These are phyloP conservation scores for Dicorynia guianensis DNA, from an alignment of 306 rosid genomes.

Conservation along the genomic window DNA sequence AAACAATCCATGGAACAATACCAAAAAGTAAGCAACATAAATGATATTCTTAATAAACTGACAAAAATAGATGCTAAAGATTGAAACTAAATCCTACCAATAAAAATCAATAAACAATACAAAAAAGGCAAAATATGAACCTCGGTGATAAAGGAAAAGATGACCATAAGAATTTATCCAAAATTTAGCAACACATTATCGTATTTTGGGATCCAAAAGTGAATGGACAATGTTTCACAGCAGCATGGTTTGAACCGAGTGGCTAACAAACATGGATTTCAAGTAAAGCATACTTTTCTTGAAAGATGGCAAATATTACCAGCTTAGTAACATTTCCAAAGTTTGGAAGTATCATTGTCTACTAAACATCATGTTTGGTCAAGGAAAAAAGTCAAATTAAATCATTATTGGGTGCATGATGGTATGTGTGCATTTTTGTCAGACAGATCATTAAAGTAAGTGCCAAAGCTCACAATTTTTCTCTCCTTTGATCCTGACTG, in stretches of 20 bases:
- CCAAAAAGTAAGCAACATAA: neutral
- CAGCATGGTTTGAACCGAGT: constrained; percentile 11
- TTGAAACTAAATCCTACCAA: neutral
- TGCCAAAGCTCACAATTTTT: constrained; percentile 73
- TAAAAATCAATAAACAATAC: neutral
- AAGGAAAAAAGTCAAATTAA: constrained; percentile 35
- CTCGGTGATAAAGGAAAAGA: neutral
- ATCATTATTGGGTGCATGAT: constrained; percentile 3
- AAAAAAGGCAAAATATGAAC: neutral
- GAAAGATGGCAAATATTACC: constrained; percentile 63
- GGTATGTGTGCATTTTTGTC: constrained; percentile 10
- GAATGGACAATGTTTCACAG: neutral
- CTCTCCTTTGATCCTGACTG: constrained; percentile 90
- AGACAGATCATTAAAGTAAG: neutral
- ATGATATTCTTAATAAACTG: neutral
- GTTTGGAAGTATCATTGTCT: constrained; percentile 97
- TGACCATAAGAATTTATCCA: neutral
- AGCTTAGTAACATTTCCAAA: constrained; percentile 83
- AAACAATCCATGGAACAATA: neutral
- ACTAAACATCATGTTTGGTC: constrained; percentile 31
- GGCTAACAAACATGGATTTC: constrained; percentile 3
- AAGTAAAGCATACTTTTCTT: constrained; percentile 14
- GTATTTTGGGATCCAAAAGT: constrained; percentile 17
- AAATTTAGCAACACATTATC: neutral
- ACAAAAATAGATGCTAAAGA: no score